These are phyloP conservation scores for Uromyces viciae-fabae DNA, from an alignment of 1,284 basidiomycete species.

Conservation along the genomic window DNA sequence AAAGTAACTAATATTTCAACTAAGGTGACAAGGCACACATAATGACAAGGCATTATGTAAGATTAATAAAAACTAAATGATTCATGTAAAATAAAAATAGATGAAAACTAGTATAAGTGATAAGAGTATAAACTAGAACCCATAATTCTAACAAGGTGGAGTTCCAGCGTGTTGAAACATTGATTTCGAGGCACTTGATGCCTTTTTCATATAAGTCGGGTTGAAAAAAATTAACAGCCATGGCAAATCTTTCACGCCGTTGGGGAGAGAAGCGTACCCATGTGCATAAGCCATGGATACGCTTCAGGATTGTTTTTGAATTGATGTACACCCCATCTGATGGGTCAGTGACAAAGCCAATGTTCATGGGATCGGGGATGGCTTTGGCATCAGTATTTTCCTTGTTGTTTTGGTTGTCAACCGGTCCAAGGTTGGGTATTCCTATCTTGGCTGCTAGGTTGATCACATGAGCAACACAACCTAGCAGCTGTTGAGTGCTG, in stretches of 20 bases:
- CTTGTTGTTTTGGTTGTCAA: not conserved
- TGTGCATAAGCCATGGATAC: not conserved
- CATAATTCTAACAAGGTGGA: too few relatives aligned
- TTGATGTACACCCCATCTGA: not conserved
- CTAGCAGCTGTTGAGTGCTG: not conserved
- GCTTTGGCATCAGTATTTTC: not conserved
- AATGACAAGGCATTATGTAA: too few relatives aligned
- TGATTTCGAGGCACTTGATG: not conserved
- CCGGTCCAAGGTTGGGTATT: not conserved
- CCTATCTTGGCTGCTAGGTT: not conserved
- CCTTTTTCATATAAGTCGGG: not conserved
- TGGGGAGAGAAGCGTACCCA: conserved; percentile 10
- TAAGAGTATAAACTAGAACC: too few relatives aligned
- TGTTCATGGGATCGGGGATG: too few relatives aligned
- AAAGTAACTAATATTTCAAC: too few relatives aligned
- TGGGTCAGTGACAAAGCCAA: not conserved
- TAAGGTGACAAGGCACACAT: too few relatives aligned
- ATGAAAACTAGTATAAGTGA: too few relatives aligned
- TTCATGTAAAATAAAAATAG: too few relatives aligned
- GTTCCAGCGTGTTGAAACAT: conserved; percentile 7
- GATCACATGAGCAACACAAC: conserved; percentile 2
- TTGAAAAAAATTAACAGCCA: not conserved
- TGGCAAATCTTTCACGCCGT: not conserved
- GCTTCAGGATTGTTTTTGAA: not conserved
- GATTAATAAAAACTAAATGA: too few relatives aligned